Percentiles rank a stretch among this genome's conserved stretches.
These are phyloP conservation scores for Parathielavia hyrcaniae DNA, from an alignment of 495 filamentous ascomycete species.

Conservation along the genomic window DNA sequence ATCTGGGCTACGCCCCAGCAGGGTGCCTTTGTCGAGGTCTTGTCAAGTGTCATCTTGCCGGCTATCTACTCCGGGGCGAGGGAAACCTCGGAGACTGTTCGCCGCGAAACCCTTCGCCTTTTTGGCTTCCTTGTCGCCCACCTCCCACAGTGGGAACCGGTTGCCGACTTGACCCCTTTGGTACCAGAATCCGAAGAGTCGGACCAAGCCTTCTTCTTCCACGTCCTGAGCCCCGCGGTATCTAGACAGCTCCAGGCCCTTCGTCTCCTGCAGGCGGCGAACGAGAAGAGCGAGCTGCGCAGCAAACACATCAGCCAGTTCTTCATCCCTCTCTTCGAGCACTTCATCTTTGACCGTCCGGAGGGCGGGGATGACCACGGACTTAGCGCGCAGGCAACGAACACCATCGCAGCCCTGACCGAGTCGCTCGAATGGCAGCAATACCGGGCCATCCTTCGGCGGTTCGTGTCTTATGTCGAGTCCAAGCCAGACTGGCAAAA, in stretches of 20 bases:
- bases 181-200: slow-evolving; percentile 63
- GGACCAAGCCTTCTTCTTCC: slow-evolving; percentile 88
- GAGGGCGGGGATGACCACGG: slow-evolving; percentile 76
- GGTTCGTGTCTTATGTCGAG: slow-evolving; percentile 71
- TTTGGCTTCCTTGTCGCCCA: slow-evolving; percentile 70
- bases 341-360: slow-evolving; percentile 78
- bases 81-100: slow-evolving; percentile 74
- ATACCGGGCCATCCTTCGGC: slow-evolving; percentile 71
- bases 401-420: slow-evolving; percentile 64
- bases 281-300: slow-evolving; percentile 53
- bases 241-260: slow-evolving; percentile 80
- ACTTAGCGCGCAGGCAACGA: slow-evolving; percentile 72
- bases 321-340: slow-evolving; percentile 86
- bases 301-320: slow-evolving; percentile 76
- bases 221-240: slow-evolving; percentile 85
- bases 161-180: slow-evolving; percentile 69
- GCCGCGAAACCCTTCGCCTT: slow-evolving; percentile 69
- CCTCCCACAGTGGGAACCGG: slow-evolving; percentile 59
- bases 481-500: slow-evolving; percentile 80
- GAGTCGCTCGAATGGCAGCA: slow-evolving; percentile 85
- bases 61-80: slow-evolving; percentile 66
- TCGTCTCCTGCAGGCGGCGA: slow-evolving; percentile 62
- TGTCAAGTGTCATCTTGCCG: slow-evolving; percentile 62
- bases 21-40: slow-evolving; percentile 41
- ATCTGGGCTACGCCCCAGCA: slow-evolving; percentile 33